Evolutionary conservation across 2,329 filamentous ascomycete species (phyloP), one percentile per base, ranked within the genome.

Genomic region (Botrytis medusae): DNA sequence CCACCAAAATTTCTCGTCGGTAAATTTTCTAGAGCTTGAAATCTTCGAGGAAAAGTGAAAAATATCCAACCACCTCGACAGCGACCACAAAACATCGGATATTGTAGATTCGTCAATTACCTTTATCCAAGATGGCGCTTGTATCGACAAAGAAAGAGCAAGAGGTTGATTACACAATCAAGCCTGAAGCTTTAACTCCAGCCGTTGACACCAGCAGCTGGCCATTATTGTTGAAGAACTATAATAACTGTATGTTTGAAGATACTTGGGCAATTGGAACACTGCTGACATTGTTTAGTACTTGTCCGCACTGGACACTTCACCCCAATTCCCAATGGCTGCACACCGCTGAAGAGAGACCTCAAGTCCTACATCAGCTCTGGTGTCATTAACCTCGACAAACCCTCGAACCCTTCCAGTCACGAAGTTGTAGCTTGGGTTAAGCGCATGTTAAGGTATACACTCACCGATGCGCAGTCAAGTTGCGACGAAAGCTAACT

Each of bases 371-470:
- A 98, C 86, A 91, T 99, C 83, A 95, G 93, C 83, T 97, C 94
- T 77, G 96, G 96, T 85, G 95, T 99, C 74, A 98, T 99, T 85
- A 99, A 99, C 86, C 91, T 98, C 79, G 93, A 97, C 86, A 97
- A 97, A 87, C 96, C 95, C 73, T 97, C 95, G 71, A 99, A 99
- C 87, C 95, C 95, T 72, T 98, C 95, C 78, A 96, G 92, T 81
- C 96, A 99, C 88, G 96, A 99, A 87, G 96, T 99, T 78, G 96
- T 99, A 81, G 95, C 96, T 78, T 99, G 96, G 96, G 93, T 98
- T 79, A 99, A 99, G 91, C 92, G 95, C 80, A 98, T 98, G 81
- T 88, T 99, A 73, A 91, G 92, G 92, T 94, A 89, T 77, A 84
- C 81, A 42, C 29, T 37, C 32, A 70, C 32, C 16, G 57, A 69